These are phyloP conservation scores for Talaromyces sp. DNA, from an alignment of 2,329 filamentous ascomycete species.

Conservation along the genomic window DNA sequence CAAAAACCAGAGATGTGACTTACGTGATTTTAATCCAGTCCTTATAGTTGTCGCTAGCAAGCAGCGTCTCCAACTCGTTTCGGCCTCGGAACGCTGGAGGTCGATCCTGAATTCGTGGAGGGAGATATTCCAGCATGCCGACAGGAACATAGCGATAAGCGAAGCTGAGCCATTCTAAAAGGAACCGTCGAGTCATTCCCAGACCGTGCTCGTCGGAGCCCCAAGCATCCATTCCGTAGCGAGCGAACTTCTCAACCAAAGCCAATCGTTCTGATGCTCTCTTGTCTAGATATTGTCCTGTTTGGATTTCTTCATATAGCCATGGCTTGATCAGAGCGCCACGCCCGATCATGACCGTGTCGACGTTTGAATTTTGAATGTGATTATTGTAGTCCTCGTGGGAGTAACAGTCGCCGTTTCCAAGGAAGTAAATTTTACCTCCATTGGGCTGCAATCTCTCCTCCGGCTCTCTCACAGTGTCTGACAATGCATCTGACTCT, in stretches of 20 bases:
- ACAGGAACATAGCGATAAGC: constrained; percentile 86
- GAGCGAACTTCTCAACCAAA: constrained; percentile 84
- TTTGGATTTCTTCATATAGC: constrained; percentile 94
- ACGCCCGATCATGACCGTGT: constrained; percentile 95
- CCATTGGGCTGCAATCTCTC: constrained; percentile 66
- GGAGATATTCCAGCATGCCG: constrained; percentile 81
- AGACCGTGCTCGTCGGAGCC: constrained; percentile 92
- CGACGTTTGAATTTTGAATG: constrained; percentile 73
- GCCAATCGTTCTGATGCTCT: constrained; percentile 78
- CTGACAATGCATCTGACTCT: constrained; percentile 62
- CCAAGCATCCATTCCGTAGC: constrained; percentile 91
- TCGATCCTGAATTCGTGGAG: constrained; percentile 83
- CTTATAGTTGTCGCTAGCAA: constrained; percentile 86
- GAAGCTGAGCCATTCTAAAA: constrained; percentile 96
- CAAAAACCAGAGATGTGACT: constrained; percentile 32
- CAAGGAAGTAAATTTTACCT: constrained; percentile 82
- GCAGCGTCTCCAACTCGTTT: constrained; percentile 88
- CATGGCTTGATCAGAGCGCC: constrained; percentile 96
- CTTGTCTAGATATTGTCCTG: constrained; percentile 93
- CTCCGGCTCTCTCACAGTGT: constrained; percentile 77
- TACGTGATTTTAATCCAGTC: constrained; percentile 99
- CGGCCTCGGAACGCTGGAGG: constrained; percentile 79
- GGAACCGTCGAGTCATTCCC: constrained; percentile 83
- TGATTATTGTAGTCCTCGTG: constrained; percentile 82
- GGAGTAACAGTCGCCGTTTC: constrained; percentile 95